Evolutionary conservation across 2,329 filamentous ascomycete genomes (phyloP), one percentile per base, ranked within the genome.

Genomic region (Penicillium sp.): DNA sequence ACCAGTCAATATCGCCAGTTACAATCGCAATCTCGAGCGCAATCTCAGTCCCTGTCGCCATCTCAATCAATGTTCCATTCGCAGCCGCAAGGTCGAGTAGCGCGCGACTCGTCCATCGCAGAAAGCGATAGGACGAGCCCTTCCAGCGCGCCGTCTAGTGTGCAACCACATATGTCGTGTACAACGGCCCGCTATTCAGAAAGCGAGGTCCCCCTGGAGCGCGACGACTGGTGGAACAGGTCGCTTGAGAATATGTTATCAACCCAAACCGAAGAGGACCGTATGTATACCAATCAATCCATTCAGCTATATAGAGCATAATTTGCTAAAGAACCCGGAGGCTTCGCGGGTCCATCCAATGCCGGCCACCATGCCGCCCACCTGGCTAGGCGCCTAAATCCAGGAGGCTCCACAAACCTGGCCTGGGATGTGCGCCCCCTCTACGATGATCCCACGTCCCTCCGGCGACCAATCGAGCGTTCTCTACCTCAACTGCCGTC

Each of bases 401-500:
- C 75, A 2, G 62, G 69, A 2, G 62, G 69, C 6, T 71, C 71
- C 18, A 63, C 66, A 37, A 70, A 74, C 58, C 58, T 77, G 40
- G 69, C 75, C 50, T 72, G 73, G 73, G 73, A 75, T 63, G 67
- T 73, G 40, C 72, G 68, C 36, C 70, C 73, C 53, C 65, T 73
- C 33, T 74, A 76, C 56, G 70, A 73, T 63, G 74, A 74, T 35
- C 70, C 70, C 33, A 67, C 65, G 0, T 72, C 71, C 2, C 57
- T 77, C 3, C 69, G 67, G 40, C 70, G 69, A 27, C 60, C 71
- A 0, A 64, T 70, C 4, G 66, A 59, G 46, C 65, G 62, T 39
- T 40, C 66, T 13, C 56, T 75, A n/a, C 69, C 79, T 19, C 71
- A 77, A 14, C 69, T 85, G 1, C 83, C 83, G 0, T 81, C 82